Evolutionary conservation across 352 stramenopile genomes (phyloP), one percentile per base, ranked within the genome.

Genomic region (Pythium apleroticum): DNA sequence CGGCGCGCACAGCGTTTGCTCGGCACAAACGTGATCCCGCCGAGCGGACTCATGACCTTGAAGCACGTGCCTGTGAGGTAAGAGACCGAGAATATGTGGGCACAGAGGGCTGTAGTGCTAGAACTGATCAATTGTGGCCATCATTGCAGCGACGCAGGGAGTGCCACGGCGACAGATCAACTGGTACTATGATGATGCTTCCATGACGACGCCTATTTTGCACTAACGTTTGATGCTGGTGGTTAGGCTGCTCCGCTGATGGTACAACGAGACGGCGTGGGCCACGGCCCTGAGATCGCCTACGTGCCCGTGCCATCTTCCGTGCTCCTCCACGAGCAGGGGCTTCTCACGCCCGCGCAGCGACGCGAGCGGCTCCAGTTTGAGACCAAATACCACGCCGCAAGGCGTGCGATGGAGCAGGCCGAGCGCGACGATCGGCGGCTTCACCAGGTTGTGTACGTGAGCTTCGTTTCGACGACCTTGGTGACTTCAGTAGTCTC

Each of bases 401-500:
- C 83, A 15, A 74, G 78, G 4, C 73, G 75, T 5, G 75, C 82
- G 11, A 66, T 90, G 3, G 77, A 86, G n/a, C 74, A 73, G 14
- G 69, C 74, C 7, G 77, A 90, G 41, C 72, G 78, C 68, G 87
- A 91, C 57, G 77, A 87, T 20, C 76, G 77, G 4, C 80, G 83
- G 22, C 71, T 90, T 0, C 77, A 88, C 14, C 83, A 94, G 66
- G 78, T 94, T 59, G 84, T 91, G 85, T 92, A 73, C 35, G 76
- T 60, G 30, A 33, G 10, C 14, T 53, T 20, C 17, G 9, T 31
- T 7, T 5, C 1, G 41, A 15, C 12, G 25, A 24, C n/a, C 20
- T 4, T 33, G 41, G 25, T 4, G 1, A 15, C 12, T 33, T 56
- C 14, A 24, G n/a, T 25, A n/a, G 15, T 25, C 50, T 62, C 12